Percentiles rank a stretch among this genome's conserved stretches.
phyloP scores from a whole-genome alignment of 2,329 filamentous ascomycete genomes.

The Sporothrix dimorphospora region DNA sequence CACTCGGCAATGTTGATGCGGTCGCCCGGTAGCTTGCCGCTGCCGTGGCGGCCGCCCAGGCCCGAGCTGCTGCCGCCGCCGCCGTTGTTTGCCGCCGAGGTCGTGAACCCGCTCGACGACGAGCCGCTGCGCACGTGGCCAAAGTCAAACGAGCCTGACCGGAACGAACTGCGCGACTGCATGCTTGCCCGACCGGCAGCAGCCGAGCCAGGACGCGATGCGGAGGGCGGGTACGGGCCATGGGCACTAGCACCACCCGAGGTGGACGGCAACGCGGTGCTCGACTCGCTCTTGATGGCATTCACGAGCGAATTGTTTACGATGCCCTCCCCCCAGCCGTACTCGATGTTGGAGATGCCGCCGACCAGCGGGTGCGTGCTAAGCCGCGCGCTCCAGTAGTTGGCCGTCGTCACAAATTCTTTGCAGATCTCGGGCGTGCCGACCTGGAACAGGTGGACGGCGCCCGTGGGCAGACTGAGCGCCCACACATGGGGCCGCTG shows the following conservation, averaged over 20 bases:
- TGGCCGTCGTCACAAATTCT: conserved; percentile 91
- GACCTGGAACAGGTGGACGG: conserved; percentile 97
- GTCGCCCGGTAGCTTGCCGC: conserved; percentile 75
- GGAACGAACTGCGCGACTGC: conserved; percentile 48
- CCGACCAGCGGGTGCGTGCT: conserved; percentile 92
- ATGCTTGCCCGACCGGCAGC: conserved; percentile 38
- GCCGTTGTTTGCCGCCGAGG: background rate
- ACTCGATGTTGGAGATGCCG: conserved; percentile 95
- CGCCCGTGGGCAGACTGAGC: conserved; percentile 85
- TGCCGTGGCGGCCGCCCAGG: conserved; percentile 21
- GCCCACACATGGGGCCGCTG: conserved; percentile 92
- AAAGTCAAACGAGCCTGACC: conserved; percentile 66
- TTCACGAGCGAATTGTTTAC: conserved; percentile 64
- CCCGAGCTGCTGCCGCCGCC: background rate
- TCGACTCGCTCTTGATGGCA: conserved; percentile 57
- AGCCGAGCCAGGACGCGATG: conserved; percentile 56
- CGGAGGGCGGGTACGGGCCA: conserved; percentile 35
- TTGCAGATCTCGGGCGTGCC: conserved; percentile 92
- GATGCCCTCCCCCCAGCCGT: conserved; percentile 89
- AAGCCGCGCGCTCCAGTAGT: conserved; percentile 95
- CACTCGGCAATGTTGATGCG: conserved; percentile 83
- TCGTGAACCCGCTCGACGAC: conserved; percentile 46
- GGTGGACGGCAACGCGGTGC: conserved; percentile 27
- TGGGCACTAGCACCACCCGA: background rate
- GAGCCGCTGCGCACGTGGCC: conserved; percentile 56